Evolutionary conservation across 1,139 yeast species (phyloP), one percentile per base, ranked within the genome.

Genomic region (Geotrichum cucujoidarum): DNA sequence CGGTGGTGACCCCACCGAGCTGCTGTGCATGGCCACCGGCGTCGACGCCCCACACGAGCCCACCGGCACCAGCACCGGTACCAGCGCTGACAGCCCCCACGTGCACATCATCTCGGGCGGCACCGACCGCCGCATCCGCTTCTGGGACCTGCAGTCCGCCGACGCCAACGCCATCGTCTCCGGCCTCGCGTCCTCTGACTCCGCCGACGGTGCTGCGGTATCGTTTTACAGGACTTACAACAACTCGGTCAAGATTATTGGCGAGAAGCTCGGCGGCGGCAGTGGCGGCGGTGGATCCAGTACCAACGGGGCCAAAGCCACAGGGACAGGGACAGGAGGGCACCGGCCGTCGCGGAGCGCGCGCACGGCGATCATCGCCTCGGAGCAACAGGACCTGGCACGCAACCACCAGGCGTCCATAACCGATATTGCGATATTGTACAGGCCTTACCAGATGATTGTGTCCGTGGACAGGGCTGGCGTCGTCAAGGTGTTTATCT

Each of bases 381-480:
- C 62, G 2, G 73, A 65, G 32, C 76, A 69, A 48, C 67, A 63
- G 27, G 66, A 63, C 34, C 47, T 63, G 36, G 63, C 72, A 35
- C 65, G 66, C 44, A 65, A 65, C 41, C 81, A 77, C 46, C 72
- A 67, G 40, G 85, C 81, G 53, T 58, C 68, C 2, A 69, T 83
- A 27, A 74, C 73, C 1, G 82, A 71, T 37, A 63, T 83, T 11
- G 75, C 72, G 0, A 56, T 75, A 16, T 54, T 78, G 17, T 58
- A 67, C 10, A 63, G 64, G 16, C 90, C 92, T 0, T 79, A 73
- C 55, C 77, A 75, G 41, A 75, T 83, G 80, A 62, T 83, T 5
- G 67, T 84, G 1, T 71, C 83, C 1, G 86, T 71, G 2, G 92
- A 83, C 57, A 63, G 86, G 44, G 69, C 76, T 40, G 94, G 94